Evolutionary conservation across 805 yeast genomes (phyloP), one percentile per base, ranked within the genome.

Genomic region (Wickerhamomyces chaumierensis): DNA sequence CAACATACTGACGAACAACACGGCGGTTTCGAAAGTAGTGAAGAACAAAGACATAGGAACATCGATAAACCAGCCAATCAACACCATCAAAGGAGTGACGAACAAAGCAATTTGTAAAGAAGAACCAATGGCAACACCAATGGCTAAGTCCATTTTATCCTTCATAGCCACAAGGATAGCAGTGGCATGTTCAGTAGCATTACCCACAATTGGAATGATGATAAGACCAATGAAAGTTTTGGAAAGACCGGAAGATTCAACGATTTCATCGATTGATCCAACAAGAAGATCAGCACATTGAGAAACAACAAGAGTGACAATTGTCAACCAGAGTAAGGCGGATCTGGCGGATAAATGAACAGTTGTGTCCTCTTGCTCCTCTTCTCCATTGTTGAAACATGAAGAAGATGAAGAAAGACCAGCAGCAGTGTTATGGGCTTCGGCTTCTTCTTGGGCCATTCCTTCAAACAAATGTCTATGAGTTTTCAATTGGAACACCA

Each of bases 171-270:
- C 97, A 44, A 86, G 73, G 29, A 92, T 81, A 3, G 97, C 95
- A 16, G 98, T 92, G 38, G 86, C 97, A 60, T 92, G 98, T 61
- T 92, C 98, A 12, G 97, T 97, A 3, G 98, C 98, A 53, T 92
- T 92, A 40, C 97, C 98, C 20, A 92, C 97, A 45, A 92, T 90
- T 32, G 98, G 98, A 45, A 92, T 81, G 35, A 92, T 76, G 49
- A 92, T 81, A 48, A 92, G 68, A 57, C 97, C 97, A 52, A 92
- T 86, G 52, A 92, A 92, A 0, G 97, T 87, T 71, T 90, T 88
- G 34, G 95, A 83, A 39, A 92, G 68, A 3, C 95, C 95, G 3
- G 94, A 76, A 23, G 76, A 63, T 42, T 67, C 83, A 29, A 92
- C 97, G 46, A 90, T 75, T 41, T 74, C 81, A 61, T 92, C 97